A percentile compares a stretch with the other conserved stretches of the same genome.
These are phyloP conservation scores for Aciculosporium take DNA, from an alignment of 2,329 filamentous ascomycete species.

Conservation along the genomic window DNA sequence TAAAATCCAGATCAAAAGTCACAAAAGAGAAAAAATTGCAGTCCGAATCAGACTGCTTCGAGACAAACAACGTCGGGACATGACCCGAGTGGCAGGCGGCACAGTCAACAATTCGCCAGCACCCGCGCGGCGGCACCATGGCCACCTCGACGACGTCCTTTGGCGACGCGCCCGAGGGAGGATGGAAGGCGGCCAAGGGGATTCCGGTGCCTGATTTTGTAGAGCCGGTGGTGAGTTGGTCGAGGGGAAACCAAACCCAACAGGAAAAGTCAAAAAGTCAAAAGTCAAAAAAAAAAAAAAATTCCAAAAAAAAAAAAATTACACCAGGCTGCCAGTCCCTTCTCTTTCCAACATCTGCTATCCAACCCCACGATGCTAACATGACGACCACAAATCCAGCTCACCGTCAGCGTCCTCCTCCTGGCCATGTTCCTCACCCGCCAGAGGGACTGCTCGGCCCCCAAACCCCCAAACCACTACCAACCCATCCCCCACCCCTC, in stretches of 20 bases:
- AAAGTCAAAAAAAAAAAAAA: too few species aligned
- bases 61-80: too few species aligned
- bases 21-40: too few species aligned
- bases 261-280: too few species aligned
- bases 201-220: conserved; percentile 20
- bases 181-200: conserved; percentile 13
- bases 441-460: conserved; percentile 21
- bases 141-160: neutral
- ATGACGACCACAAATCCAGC: conserved; percentile 10
- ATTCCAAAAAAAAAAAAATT: too few species aligned
- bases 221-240: conserved; percentile 17
- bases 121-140: neutral
- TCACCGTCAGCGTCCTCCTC: conserved; percentile 23
- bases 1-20: too few species aligned
- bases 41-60: too few species aligned
- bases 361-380: too few species aligned
- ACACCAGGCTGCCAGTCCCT: too few species aligned
- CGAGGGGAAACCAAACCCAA: neutral
- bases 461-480: conserved; percentile 10
- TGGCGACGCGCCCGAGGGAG: conserved; percentile 10
- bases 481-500: conserved; percentile 12
- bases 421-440: conserved; percentile 24
- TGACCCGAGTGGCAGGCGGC: too few species aligned
- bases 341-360: neutral
- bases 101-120: too few species aligned